Conservation (phyloP, 768 basidiomycete species). For the Leccinum longicurvipes region DNA sequence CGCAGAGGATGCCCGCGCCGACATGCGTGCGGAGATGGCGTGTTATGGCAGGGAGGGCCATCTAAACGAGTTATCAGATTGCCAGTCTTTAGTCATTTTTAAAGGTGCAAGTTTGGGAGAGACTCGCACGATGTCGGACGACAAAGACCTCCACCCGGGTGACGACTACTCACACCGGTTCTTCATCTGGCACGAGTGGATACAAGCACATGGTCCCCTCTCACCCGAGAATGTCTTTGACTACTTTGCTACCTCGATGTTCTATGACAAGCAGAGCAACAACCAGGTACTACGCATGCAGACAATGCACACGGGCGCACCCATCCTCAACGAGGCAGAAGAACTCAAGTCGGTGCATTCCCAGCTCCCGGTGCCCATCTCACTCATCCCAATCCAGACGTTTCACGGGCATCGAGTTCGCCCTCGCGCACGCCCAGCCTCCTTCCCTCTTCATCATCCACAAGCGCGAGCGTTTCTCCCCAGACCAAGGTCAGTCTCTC, state of each 20-base stretch:
- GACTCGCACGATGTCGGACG: slow-evolving; percentile 38
- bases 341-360: slow-evolving; percentile 59
- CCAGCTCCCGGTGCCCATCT: neutral
- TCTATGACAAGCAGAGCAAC: slow-evolving; percentile 92
- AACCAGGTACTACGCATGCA: slow-evolving; percentile 94
- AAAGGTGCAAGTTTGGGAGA: neutral
- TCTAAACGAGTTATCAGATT: neutral
- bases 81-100: neutral
- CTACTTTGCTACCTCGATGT: slow-evolving; percentile 88
- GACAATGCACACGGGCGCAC: slow-evolving; percentile 79
- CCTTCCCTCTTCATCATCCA: slow-evolving; percentile 87
- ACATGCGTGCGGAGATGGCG: slow-evolving; percentile 34
- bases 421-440: slow-evolving; percentile 74
- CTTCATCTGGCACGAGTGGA: slow-evolving; percentile 92
- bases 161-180: slow-evolving; percentile 81
- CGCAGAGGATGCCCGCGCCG: slow-evolving; percentile 39
- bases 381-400: slow-evolving; percentile 45
- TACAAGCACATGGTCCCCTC: slow-evolving; percentile 80
- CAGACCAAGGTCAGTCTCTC: slow-evolving; percentile 65
- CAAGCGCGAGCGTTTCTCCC: slow-evolving; percentile 80
- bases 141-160: slow-evolving; percentile 67
- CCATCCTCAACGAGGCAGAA: slow-evolving; percentile 75
- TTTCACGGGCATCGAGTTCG: slow-evolving; percentile 86
- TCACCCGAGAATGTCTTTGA: slow-evolving; percentile 79
- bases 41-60: slow-evolving; percentile 6